Conservation (phyloP, 2,329 filamentous ascomycete species). For the Neocatenulostroma microsporum region DNA sequence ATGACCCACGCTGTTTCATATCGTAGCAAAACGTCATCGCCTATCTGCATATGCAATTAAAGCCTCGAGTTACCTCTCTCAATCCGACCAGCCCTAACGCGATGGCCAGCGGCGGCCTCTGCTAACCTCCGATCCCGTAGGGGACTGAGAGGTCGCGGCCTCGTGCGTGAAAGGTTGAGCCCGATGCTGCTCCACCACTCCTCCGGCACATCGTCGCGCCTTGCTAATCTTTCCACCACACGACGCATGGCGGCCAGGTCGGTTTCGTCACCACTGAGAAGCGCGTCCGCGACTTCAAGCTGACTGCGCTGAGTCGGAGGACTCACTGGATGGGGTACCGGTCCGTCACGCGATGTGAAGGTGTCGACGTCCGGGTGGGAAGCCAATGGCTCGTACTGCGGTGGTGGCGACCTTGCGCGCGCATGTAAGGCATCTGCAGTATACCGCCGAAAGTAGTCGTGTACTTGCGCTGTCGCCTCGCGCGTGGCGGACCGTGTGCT, state of each 20-base stretch:
- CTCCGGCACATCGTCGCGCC: constrained; percentile 68
- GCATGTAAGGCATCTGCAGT: constrained; percentile 11
- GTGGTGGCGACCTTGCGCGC: constrained; percentile 18
- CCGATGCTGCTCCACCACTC: constrained; percentile 62
- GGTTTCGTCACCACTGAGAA: constrained; percentile 20
- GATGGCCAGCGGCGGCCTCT: background rate
- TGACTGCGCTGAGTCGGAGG: constrained; percentile 18
- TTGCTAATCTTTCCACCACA: constrained; percentile 62
- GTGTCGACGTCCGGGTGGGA: constrained; percentile 16
- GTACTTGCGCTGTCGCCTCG: constrained; percentile 15
- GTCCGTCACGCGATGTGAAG: constrained; percentile 18
- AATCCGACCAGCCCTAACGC: constrained; percentile 4
- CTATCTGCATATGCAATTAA: constrained; percentile 1
- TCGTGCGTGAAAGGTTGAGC: constrained; percentile 25
- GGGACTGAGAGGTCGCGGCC: constrained; percentile 12
- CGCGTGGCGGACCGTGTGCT: constrained; percentile 10
- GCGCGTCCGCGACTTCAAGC: constrained; percentile 16
- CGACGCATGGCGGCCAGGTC: constrained; percentile 59
- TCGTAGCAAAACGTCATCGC: background rate
- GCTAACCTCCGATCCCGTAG: background rate
- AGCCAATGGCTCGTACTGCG: constrained; percentile 17
- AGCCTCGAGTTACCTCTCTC: constrained; percentile 11
- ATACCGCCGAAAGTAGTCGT: constrained; percentile 19
- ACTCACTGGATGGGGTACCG: constrained; percentile 20
- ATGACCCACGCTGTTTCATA: too few species aligned